Evolutionary conservation across 441 rosid genomes (phyloP).

Genomic region (Erodium chrysanthum): DNA sequence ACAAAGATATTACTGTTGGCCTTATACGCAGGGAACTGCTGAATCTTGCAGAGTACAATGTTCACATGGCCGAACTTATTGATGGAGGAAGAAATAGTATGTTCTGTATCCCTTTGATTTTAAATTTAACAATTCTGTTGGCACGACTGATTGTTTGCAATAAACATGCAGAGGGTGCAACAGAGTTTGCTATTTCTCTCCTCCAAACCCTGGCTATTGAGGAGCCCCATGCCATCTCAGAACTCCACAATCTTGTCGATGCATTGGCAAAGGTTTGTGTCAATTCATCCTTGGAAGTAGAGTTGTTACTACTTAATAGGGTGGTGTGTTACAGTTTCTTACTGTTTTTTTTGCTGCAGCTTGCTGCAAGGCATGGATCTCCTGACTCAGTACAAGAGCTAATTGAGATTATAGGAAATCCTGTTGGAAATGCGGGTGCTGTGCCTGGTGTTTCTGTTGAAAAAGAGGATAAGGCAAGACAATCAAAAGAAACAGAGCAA

Average conservation of each 20-base stretch:
- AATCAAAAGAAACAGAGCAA: slow-evolving; percentile 66
- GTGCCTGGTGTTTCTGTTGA: slow-evolving; percentile 26
- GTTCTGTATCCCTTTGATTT: slow-evolving; percentile 22
- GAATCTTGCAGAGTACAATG: slow-evolving; percentile 90
- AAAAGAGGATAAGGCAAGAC: slow-evolving; percentile 64
- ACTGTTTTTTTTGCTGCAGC: slow-evolving; percentile 30
- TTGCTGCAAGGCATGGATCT: slow-evolving; percentile 76
- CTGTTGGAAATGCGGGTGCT: slow-evolving; percentile 35
- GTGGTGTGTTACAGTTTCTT: slow-evolving; percentile 4
- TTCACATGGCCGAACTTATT: slow-evolving; percentile 86
- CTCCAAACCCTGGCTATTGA: slow-evolving; percentile 72
- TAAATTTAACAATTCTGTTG: slow-evolving; percentile 3
- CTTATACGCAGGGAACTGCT: slow-evolving; percentile 79
- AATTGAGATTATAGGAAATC: slow-evolving; percentile 72
- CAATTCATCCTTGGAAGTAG: slow-evolving; percentile 9
- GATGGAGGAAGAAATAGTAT: slow-evolving; percentile 96
- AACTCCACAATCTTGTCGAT: slow-evolving; percentile 91
- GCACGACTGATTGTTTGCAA: slow-evolving; percentile 22
- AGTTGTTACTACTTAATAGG: neutral
- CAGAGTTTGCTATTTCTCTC: slow-evolving; percentile 75
- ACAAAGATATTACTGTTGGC: slow-evolving; percentile 77
- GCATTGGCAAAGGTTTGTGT: slow-evolving; percentile 69
- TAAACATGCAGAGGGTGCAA: slow-evolving; percentile 70
- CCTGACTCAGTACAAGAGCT: slow-evolving; percentile 69
- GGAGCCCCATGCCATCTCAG: slow-evolving; percentile 80